A percentile compares a stretch with the other conserved stretches of the same genome.
phyloP scores from a whole-genome alignment of 306 rosid genomes.

The Casuarina glauca region DNA sequence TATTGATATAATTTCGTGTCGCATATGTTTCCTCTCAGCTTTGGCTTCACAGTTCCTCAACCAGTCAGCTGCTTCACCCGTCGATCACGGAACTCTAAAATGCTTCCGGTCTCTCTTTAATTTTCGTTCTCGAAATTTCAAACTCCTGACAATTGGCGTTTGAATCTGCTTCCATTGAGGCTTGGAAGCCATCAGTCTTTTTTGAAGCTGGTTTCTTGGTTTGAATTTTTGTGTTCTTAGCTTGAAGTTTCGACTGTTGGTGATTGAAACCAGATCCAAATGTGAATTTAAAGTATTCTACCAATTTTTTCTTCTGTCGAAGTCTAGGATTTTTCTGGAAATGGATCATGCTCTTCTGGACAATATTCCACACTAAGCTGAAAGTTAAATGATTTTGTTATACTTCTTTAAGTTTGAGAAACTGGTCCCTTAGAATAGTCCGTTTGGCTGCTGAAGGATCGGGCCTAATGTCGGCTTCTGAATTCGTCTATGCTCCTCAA shows the following conservation, averaged over 20 bases:
- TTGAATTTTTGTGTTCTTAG: neutral
- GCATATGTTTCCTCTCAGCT: neutral
- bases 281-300: neutral
- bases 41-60: neutral
- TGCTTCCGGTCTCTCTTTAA: neutral
- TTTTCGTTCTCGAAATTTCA: neutral
- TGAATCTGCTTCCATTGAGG: conserved; percentile 1
- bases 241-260: neutral
- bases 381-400: neutral
- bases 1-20: too few species aligned
- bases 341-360: neutral
- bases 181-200: neutral
- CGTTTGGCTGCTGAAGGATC: neutral
- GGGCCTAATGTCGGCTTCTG: neutral
- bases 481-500: neutral
- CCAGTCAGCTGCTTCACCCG: neutral
- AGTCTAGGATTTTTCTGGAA: neutral
- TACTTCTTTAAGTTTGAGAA: neutral
- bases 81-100: neutral
- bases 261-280: neutral
- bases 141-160: neutral
- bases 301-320: neutral
- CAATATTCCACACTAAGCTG: neutral
- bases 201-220: neutral
- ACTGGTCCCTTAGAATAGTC: neutral